Evolutionary conservation across 805 yeast species (phyloP).

Genomic region (Candida sithepensis): DNA sequence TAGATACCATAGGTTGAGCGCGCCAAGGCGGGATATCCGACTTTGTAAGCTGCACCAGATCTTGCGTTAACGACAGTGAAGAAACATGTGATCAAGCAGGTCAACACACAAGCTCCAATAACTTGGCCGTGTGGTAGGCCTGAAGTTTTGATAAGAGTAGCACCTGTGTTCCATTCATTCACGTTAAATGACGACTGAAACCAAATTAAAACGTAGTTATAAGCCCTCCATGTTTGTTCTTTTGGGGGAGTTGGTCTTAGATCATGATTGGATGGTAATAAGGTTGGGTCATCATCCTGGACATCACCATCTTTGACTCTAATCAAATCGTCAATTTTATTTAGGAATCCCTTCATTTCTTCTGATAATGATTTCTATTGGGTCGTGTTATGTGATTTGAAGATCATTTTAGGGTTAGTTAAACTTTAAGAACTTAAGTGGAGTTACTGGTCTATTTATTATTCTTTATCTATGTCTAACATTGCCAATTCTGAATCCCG

Average conservation of each 20-base stretch:
- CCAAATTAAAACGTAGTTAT: conserved; percentile 8
- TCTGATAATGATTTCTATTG: no score
- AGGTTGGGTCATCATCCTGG: not conserved
- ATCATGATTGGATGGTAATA: conserved; percentile 15
- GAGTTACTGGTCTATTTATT: not conserved
- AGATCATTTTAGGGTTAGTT: no score
- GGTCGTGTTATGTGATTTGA: no score
- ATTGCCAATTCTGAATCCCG: no score
- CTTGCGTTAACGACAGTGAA: conserved; percentile 11
- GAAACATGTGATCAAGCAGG: conserved; percentile 12
- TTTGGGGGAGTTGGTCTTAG: conserved; percentile 31
- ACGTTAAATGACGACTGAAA: conserved; percentile 16
- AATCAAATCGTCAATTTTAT: not conserved
- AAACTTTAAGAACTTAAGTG: not conserved
- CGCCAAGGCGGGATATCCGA: conserved; percentile 35
- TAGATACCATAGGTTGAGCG: conserved; percentile 34
- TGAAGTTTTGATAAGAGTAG: conserved; percentile 15
- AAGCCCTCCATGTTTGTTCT: conserved; percentile 31
- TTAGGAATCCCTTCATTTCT: not conserved
- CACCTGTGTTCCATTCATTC: conserved; percentile 20
- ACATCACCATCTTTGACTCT: not conserved
- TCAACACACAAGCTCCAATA: conserved; percentile 17
- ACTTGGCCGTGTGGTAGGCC: conserved; percentile 21
- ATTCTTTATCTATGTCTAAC: not conserved
- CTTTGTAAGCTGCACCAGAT: conserved; percentile 21